Percentiles rank a stretch among this genome's conserved stretches.
Conservation (phyloP, 345 rosid species). For the Raphanus sativus region DNA sequence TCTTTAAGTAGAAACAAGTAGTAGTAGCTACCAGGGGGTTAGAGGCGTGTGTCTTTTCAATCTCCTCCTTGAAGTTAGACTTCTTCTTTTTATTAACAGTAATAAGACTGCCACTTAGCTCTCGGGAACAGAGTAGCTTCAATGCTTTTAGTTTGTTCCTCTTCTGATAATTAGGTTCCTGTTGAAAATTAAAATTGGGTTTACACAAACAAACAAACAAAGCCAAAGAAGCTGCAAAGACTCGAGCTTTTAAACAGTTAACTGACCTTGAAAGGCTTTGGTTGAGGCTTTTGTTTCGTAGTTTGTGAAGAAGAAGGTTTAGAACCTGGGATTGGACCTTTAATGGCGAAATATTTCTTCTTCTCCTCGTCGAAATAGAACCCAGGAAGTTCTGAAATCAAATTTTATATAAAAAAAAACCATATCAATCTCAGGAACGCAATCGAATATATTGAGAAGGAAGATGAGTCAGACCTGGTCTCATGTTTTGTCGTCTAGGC, state of each 20-base stretch:
- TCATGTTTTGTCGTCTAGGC: not conserved
- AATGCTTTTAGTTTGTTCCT: conserved; percentile 37
- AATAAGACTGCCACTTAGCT: conserved; percentile 56
- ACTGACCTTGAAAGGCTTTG: conserved; percentile 42
- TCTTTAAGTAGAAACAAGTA: not conserved
- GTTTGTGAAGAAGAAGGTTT: conserved; percentile 32
- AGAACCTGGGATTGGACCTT: conserved; percentile 75
- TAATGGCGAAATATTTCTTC: conserved; percentile 82
- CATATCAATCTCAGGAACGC: not conserved
- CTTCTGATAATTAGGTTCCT: conserved; percentile 34
- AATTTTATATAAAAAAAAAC: not conserved
- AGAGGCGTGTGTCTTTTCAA: conserved; percentile 59
- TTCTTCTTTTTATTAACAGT: conserved; percentile 37
- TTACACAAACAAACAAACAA: not conserved
- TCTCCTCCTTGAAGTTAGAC: conserved; percentile 63
- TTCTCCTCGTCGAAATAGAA: conserved; percentile 82
- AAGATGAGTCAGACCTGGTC: conserved; percentile 25
- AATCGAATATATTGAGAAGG: too few species aligned
- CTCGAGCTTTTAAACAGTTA: conserved; percentile 13
- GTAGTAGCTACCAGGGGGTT: conserved; percentile 54
- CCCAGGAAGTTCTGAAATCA: conserved; percentile 71
- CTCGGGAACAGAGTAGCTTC: conserved; percentile 62
- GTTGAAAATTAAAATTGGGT: not conserved
- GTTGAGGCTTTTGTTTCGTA: conserved; percentile 29
- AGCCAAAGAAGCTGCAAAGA: not conserved